Evolutionary conservation across 176 grass and related monocot species (phyloP), one percentile per base, ranked within the genome.

Genomic region (Bolboschoenus planiculmis): DNA sequence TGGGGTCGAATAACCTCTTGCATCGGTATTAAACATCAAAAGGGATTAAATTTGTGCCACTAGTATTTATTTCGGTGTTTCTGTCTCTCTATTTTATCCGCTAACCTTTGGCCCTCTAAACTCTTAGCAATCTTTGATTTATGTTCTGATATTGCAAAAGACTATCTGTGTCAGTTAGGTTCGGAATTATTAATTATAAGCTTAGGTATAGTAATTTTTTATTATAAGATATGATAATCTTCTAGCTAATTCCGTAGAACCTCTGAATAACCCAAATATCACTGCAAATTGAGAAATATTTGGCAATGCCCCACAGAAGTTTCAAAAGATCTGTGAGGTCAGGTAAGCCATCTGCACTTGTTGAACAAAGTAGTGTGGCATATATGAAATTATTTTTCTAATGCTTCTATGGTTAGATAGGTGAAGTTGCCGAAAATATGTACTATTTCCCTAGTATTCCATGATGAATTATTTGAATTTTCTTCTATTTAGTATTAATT

Each of bases 401-500:
- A 50, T 30, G 43, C 71, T 50, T 75, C 46, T 76, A 76, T 13
- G 72, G 42, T 51, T 76, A 51, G 44, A 76, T 30, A 20, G 6
- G 44, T 76, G 11, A 16, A 18, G 43, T 75, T 74, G 13, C 23
- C 4, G 21, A 16, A 18, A 48, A 15, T 50, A 7, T 50, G 48
- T 30, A 16, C 8, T 47, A 48, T 75, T 29, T 15, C 21, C 47
- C 70, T 48, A 10, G 11, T 48, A 75, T 48, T 48, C 23, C 11
- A 16, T 44, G 71, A 50, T 75, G 9, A 48, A 48, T 30, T 75
- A 48, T 50, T 75, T 48, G 13, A 29, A 80, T 48, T 74, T 74
- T 16, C 55, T 87, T 33, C 50, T 68, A 33, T 21, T 39, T 89
- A 24, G 34, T 36, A 37, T 40, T 60, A 15, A 81, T 40, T 61